Base-by-base conservation (phyloP, 2,329 filamentous ascomycete species). In the Aureobasidium mangrovei region DNA sequence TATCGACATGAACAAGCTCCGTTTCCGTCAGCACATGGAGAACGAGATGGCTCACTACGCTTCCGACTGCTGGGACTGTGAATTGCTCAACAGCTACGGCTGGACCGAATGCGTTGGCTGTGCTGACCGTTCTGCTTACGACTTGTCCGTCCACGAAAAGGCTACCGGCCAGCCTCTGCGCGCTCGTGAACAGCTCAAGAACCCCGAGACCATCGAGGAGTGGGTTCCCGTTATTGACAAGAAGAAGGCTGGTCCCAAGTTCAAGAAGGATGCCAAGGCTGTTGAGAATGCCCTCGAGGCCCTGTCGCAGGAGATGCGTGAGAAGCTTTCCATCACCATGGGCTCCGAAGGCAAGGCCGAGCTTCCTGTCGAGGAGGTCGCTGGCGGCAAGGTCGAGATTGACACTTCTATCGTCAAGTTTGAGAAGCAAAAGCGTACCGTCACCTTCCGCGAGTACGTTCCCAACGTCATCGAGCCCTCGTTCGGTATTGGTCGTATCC, bases 31-130 rank as follows among this genome's bases (percentile, higher is more conserved):
- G 73, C 93, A 98, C 74, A 96, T 98, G 91, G 80, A 80, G 48
- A 88, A 88, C 63, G 85, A 88, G 68, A 88, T 88, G 85, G 85
- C 93, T 12, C 93, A 98, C 73, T 98, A 98, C 69, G 93, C 93
- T 44, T 81, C 84, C 54, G 93, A 98, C 75, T 98, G 93, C 75
- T 97, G 93, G 93, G 93, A 98, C 71, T 91, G 90, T 10, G 93
- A 98, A 71, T 76, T 98, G 54, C 77, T 86, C 59, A 97, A 88
- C 56, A 91, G 86, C 58, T 91, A 91, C 65, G 93, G 93, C 69
- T 98, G 93, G 93, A 88, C 97, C 59, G 93, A 98, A 76, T 97
- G 91, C 70, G 91, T 97, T 65, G 93, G 93, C 59, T 97, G 93
- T 70, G 93, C 93, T 58, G 91, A 96, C 69, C 83, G 93, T 64